phyloP scores from a whole-genome alignment of 2,329 filamentous ascomycete genomes.

The Chrysoporthe austroafricana region DNA sequence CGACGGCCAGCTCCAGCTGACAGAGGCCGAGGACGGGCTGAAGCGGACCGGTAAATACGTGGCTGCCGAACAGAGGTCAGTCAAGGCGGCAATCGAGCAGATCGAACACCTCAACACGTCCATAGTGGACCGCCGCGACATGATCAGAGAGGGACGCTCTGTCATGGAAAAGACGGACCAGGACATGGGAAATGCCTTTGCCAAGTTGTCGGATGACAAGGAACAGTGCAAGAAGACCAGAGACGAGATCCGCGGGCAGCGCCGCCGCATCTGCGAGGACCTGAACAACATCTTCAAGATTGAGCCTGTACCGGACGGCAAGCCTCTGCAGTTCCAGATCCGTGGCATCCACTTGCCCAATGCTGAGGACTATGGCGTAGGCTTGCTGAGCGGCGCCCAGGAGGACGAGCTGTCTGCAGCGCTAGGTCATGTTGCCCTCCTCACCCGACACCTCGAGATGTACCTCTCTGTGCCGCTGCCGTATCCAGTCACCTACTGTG shows the following conservation, averaged over 20 bases:
- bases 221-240: constrained; percentile 59
- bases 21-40: constrained; percentile 54
- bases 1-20: constrained; percentile 42
- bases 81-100: constrained; percentile 64
- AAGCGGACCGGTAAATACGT: constrained; percentile 59
- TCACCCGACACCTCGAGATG: constrained; percentile 76
- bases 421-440: constrained; percentile 76
- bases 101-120: constrained; percentile 71
- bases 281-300: constrained; percentile 81
- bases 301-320: constrained; percentile 58
- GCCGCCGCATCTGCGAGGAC: constrained; percentile 85
- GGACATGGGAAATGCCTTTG: constrained; percentile 64
- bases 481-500: constrained; percentile 74
- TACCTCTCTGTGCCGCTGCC: constrained; percentile 81
- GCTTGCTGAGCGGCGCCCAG: constrained; percentile 48
- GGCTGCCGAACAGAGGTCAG: constrained; percentile 64
- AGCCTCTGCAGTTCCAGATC: constrained; percentile 81
- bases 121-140: constrained; percentile 65
- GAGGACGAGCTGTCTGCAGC: constrained; percentile 80
- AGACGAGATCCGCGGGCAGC: constrained; percentile 79
- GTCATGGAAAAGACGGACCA: constrained; percentile 61
- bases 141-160: constrained; percentile 67
- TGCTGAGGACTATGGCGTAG: constrained; percentile 65
- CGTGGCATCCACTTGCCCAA: constrained; percentile 80
- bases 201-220: constrained; percentile 61